Evolutionary conservation across 208 protist species (phyloP).

Genomic region (Trypanosoma platydactyli): DNA sequence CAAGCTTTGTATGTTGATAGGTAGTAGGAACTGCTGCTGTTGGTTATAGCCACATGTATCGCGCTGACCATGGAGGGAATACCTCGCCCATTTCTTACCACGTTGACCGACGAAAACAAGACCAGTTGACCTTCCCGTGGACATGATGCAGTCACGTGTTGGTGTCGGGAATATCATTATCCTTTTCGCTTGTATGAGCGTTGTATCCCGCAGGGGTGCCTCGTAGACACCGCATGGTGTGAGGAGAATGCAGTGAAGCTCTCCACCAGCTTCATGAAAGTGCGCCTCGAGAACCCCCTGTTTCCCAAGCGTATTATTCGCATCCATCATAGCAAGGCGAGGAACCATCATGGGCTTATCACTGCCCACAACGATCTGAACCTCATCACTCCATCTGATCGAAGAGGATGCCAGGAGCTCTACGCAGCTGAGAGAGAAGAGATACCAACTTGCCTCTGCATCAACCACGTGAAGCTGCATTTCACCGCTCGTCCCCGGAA

Average conservation of each 20-base stretch:
- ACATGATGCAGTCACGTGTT: slow-evolving; percentile 33
- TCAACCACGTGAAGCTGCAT: slow-evolving; percentile 68
- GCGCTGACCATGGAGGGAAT: slow-evolving; percentile 28
- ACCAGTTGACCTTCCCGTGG: slow-evolving; percentile 53
- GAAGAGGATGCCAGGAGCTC: slow-evolving; percentile 39
- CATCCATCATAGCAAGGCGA: not conserved
- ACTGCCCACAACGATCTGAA: not conserved
- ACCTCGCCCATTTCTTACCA: slow-evolving; percentile 54
- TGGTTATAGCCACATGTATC: not conserved
- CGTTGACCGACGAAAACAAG: slow-evolving; percentile 60
- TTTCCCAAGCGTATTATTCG: not conserved
- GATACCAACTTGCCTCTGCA: slow-evolving; percentile 66
- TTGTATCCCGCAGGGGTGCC: slow-evolving; percentile 28
- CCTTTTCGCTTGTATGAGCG: slow-evolving; percentile 21
- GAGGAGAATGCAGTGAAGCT: slow-evolving; percentile 67
- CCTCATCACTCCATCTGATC: slow-evolving; percentile 20
- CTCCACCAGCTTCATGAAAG: slow-evolving; percentile 34
- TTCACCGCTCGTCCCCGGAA: slow-evolving; percentile 18
- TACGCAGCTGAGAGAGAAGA: slow-evolving; percentile 47
- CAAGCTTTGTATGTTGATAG: slow-evolving; percentile 54
- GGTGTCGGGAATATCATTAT: slow-evolving; percentile 41
- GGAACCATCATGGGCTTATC: slow-evolving; percentile 28
- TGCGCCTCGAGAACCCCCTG: slow-evolving; percentile 25
- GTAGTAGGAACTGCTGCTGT: slow-evolving; percentile 25
- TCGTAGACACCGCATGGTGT: slow-evolving; percentile 56